Base-by-base conservation (phyloP, 2,329 filamentous ascomycete genomes). In the Pseudogymnoascus sp. region DNA sequence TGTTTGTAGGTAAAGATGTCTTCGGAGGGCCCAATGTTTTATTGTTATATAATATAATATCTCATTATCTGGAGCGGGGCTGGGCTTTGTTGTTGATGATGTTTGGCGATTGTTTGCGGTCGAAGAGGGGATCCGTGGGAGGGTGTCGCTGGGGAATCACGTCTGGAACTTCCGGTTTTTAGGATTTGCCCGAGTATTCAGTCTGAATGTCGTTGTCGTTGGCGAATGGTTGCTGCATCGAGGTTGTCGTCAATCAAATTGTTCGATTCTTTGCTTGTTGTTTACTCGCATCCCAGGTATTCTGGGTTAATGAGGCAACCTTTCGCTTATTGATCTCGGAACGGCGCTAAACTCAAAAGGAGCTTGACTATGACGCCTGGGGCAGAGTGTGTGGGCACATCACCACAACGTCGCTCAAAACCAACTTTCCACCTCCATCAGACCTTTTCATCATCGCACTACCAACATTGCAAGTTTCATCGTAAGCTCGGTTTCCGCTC, bases 141-240 rank as follows among this genome's bases (percentile, higher is more conserved):
- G 5, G 50, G 56, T 61, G 66, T 66, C 66, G 67, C 64, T 68
- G 68, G 66, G 68, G 37, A 53, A 59, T 66, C 29, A 7, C 46
- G 46, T 56, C 29, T 56, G 29, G 29, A 33, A 56, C 29, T 56
- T 33, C 4, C 10, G 29, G 1, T 35, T 15, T 35, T 35, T 15
- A 56, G 50, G 50, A 56, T 56, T 33, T 56, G 50, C 17, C 50
- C 50, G 29, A 56, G 50, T 56, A 56, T 13, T 56, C 50, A 56
- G 29, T 56, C 50, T 56, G 29, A 15, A 15, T 10, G 50, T 21
- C 19, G 50, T 56, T 10, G 50, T 21, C 19, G 50, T 56, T 56
- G 50, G 29, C 50, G 50, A 33, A 21, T 60, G 19, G 59, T 60
- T 42, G 59, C 59, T 40, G 59, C 59, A 42, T 60, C 59, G 33